Percentiles rank a stretch among this genome's conserved stretches.
phyloP scores from a whole-genome alignment of 345 rosid species.

The Rhizophora mangle region DNA sequence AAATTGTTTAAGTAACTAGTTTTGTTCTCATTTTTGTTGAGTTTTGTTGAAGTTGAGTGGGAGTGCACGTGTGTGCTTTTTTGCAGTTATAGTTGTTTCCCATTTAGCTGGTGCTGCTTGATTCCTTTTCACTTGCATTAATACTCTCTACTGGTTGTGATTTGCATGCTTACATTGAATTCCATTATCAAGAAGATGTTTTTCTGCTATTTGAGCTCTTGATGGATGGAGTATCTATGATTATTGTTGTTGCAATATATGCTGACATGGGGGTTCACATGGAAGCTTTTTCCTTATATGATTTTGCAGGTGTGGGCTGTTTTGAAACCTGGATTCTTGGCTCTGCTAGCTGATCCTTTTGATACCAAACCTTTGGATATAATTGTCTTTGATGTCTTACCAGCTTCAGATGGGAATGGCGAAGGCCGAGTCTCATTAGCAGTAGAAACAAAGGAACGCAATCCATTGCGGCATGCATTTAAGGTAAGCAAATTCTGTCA shows the following conservation, averaged over 20 bases:
- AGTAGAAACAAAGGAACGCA: conserved; percentile 77
- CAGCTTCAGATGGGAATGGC: conserved; percentile 79
- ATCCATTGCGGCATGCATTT: conserved; percentile 91
- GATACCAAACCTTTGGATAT: conserved; percentile 83
- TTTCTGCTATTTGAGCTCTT: no score
- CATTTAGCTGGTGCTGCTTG: no score
- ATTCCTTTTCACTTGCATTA: no score
- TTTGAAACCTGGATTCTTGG: conserved; percentile 94
- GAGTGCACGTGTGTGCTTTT: no score
- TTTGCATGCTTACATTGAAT: no score
- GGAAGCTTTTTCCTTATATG: conserved; percentile 4
- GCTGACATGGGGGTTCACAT: background rate
- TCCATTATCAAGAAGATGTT: no score
- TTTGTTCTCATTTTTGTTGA: no score
- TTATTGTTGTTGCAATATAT: no score
- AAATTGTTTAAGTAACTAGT: conserved; percentile 4
- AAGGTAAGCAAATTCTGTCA: conserved; percentile 46
- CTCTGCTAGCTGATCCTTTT: conserved; percentile 81
- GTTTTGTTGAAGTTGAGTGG: no score
- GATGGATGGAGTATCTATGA: no score
- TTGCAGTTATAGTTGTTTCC: no score
- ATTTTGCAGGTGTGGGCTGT: conserved; percentile 91
- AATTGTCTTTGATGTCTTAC: conserved; percentile 89
- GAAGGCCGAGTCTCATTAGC: conserved; percentile 78
- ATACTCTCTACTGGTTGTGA: no score